Evolutionary conservation across 495 filamentous ascomycete species (phyloP).

Genomic region (Aeminium ludgeri): DNA sequence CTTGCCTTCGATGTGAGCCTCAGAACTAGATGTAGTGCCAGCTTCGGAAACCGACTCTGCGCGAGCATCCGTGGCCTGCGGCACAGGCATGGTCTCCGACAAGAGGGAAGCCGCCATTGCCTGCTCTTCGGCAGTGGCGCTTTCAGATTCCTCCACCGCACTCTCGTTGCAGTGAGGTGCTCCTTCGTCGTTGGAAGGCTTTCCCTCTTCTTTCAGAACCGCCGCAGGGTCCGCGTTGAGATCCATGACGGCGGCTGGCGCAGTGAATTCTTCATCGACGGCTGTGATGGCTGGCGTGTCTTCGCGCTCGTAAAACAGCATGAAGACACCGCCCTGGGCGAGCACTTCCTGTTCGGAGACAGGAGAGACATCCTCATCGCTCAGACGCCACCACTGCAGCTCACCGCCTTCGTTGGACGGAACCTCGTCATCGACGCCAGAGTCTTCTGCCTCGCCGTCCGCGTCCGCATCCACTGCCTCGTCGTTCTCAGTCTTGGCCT

Average conservation of each 20-base stretch:
- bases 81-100: not conserved
- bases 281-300: not conserved
- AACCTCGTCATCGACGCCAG: not conserved
- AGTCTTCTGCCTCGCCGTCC: not conserved
- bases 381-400: conserved; percentile 59
- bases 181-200: not conserved
- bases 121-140: not conserved
- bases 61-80: not conserved
- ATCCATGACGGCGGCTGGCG: not conserved
- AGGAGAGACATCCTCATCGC: conserved; percentile 63
- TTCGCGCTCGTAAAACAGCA: conserved; percentile 77
- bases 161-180: not conserved
- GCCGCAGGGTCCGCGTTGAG: not conserved
- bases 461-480: not conserved
- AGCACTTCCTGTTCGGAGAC: conserved; percentile 61
- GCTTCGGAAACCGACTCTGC: not conserved
- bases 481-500: not conserved
- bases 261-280: not conserved
- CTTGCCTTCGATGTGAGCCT: not conserved
- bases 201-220: not conserved
- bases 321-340: conserved; percentile 71
- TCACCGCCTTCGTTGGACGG: not conserved
- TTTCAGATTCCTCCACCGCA: not conserved
- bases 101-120: not conserved
- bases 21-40: not conserved